A percentile compares a stretch with the other conserved stretches of the same genome.
These are phyloP conservation scores for Isabelozyma gotoi DNA, from an alignment of 805 yeast genomes.

Conservation along the genomic window DNA sequence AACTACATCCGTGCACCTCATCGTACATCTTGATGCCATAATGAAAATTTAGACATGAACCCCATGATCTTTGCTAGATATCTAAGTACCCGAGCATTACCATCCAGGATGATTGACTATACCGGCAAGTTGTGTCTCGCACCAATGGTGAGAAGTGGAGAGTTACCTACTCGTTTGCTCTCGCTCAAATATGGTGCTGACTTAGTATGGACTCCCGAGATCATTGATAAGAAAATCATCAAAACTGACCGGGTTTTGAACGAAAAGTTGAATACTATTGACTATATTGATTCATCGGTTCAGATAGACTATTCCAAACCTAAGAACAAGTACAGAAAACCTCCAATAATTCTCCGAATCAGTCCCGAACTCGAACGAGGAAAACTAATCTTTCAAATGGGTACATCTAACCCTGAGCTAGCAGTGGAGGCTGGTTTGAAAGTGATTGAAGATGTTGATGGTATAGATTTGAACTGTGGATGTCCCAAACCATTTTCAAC, in stretches of 20 bases:
- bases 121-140: slow-evolving; percentile 83
- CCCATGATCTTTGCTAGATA: not conserved
- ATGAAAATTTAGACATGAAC: not conserved
- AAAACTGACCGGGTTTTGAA: slow-evolving; percentile 68
- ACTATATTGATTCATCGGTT: slow-evolving; percentile 42
- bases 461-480: slow-evolving; percentile 92
- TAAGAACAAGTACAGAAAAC: slow-evolving; percentile 27
- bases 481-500: slow-evolving; percentile 96
- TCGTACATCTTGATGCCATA: not conserved
- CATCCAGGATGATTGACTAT: slow-evolving; percentile 55
- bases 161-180: slow-evolving; percentile 82
- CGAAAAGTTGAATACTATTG: slow-evolving; percentile 55
- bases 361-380: slow-evolving; percentile 59
- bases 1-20: not conserved
- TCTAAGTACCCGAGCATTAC: not conserved
- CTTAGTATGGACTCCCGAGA: slow-evolving; percentile 93
- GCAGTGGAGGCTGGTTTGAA: slow-evolving; percentile 87
- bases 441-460: slow-evolving; percentile 84
- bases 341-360: slow-evolving; percentile 71
- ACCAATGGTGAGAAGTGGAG: slow-evolving; percentile 97
- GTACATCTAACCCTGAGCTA: slow-evolving; percentile 76
- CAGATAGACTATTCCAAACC: slow-evolving; percentile 10
- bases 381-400: slow-evolving; percentile 83
- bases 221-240: slow-evolving; percentile 80
- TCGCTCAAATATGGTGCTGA: slow-evolving; percentile 88